Evolutionary conservation across 2,329 filamentous ascomycete genomes (phyloP), one percentile per base, ranked within the genome.

Genomic region (Fusarium succisae): DNA sequence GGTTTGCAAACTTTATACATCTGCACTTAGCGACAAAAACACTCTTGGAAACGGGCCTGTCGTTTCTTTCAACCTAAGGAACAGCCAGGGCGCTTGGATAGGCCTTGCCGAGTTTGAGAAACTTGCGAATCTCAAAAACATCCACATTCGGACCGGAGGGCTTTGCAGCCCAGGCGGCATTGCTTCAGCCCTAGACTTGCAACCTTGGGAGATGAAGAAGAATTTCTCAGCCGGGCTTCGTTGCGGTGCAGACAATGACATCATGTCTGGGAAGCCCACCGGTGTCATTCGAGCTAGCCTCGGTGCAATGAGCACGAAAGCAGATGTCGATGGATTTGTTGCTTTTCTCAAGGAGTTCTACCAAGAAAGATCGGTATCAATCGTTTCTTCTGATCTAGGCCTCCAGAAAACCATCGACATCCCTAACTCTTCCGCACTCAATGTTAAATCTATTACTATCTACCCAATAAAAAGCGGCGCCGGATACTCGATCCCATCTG

Each of bases 391-490:
- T 6, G 20, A 63, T 22, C 14, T 41, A 18, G 11, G 18, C 14
- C 12, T 24, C 17, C 35, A 26, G 13, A 15, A 44, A 12, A 37
- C 43, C 5, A 30, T 13, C 24, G 14, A n/a, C 47, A 15, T 18
- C 2, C 17, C 58, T 3, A 41, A 44, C 13, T 28, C 9, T 6
- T 51, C 64, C 1, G 44, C 48, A 7, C 65, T 83, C 13, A 74
- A 68, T 62, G 86, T 94, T n/a, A 89, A 92, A 70, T 86, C 86
- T 60, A 87, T 95, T 22, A 90, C 87, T 3, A 89, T 98, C 2
- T 99, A 95, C 79, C 96, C 96, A 0, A 95, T 99, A 79, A 99
- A 99, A 82, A 98, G 95, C 80, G 98, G 96, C 78, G 93, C 91
- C 22, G 93, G 93, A 2, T 97, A 93, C 80, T 85, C 85, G 41